A percentile compares a stretch with the other conserved stretches of the same genome.
Evolutionary conservation across 345 rosid species (phyloP).

Genomic region (Salix purpurea): DNA sequence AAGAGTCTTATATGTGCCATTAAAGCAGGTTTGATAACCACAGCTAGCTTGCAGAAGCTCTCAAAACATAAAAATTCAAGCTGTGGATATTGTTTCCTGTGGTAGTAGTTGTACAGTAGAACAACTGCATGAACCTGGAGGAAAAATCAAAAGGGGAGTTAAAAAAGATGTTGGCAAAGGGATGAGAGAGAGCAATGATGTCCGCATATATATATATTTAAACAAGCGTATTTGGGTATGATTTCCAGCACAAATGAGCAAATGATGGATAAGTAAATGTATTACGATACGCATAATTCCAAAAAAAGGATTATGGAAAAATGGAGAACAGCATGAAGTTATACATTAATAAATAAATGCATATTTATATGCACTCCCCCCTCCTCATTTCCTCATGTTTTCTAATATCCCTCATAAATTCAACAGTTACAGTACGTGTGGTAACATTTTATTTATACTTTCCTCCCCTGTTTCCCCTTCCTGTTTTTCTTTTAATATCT

Average conservation of each 20-base stretch:
- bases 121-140: slow-evolving; percentile 70
- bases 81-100: slow-evolving; percentile 51
- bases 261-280: neutral
- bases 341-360: neutral
- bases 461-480: neutral
- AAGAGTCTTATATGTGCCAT: slow-evolving; percentile 43
- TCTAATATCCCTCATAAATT: neutral
- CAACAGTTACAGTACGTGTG: neutral
- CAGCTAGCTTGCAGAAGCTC: slow-evolving; percentile 60
- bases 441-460: neutral
- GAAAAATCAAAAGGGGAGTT: slow-evolving; percentile 1
- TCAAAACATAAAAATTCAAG: slow-evolving; percentile 47
- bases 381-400: neutral
- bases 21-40: slow-evolving; percentile 46
- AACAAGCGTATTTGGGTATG: neutral
- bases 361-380: neutral
- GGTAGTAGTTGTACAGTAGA: slow-evolving; percentile 66
- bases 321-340: neutral
- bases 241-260: neutral
- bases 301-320: neutral
- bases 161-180: neutral
- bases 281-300: neutral
- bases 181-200: neutral
- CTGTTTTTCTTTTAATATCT: neutral
- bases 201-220: neutral